A percentile compares a stretch with the other conserved stretches of the same genome.
phyloP scores from a whole-genome alignment of 2,329 filamentous ascomycete species.

The Paecilomyces variotii region DNA sequence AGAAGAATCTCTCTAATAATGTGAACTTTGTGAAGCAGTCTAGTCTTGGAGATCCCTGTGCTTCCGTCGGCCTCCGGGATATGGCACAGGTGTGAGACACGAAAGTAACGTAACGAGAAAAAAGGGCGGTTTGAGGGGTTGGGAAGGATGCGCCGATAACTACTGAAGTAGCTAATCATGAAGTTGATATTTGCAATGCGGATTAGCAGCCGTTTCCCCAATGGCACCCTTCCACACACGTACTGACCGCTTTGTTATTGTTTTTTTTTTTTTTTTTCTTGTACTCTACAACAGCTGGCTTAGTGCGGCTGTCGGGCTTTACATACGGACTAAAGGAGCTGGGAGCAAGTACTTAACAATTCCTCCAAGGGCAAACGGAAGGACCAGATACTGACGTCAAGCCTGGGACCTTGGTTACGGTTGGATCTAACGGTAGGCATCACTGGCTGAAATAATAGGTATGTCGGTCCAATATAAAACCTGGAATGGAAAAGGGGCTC shows the following conservation, averaged over 20 bases:
- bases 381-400: neutral
- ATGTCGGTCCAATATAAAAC: neutral
- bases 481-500: neutral
- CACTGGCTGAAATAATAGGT: neutral
- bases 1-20: too few relatives aligned
- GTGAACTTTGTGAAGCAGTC: too few relatives aligned
- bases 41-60: too few relatives aligned
- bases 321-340: neutral
- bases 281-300: neutral
- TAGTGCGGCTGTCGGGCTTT: neutral
- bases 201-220: neutral
- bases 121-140: neutral
- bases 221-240: neutral
- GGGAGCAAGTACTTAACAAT: neutral
- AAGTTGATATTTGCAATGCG: neutral
- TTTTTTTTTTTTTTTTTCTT: too few relatives aligned
- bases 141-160: neutral
- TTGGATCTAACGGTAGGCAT: neutral
- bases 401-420: neutral
- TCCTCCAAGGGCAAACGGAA: neutral
- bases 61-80: too few relatives aligned
- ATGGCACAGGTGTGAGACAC: too few relatives aligned
- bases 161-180: neutral
- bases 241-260: too few relatives aligned
- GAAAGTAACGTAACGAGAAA: neutral